These are phyloP conservation scores for Gossypium rotundifolium DNA, from an alignment of 345 rosid species.

Conservation along the genomic window DNA sequence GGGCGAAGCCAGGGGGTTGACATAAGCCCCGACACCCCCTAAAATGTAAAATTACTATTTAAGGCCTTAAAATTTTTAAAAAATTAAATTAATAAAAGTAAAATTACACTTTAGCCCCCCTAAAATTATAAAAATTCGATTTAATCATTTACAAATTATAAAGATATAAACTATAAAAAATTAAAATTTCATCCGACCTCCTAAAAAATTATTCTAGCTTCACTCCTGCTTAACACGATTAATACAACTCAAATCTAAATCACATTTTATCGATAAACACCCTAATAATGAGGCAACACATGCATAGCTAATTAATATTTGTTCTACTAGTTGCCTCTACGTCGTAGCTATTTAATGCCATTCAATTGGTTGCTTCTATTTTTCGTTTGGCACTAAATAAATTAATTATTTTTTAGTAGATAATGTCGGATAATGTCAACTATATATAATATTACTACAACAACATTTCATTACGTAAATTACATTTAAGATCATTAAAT, in stretches of 20 bases:
- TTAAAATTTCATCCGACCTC: not conserved
- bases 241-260: fast-evolving
- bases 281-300: not conserved
- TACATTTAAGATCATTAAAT: too few species aligned
- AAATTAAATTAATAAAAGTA: too few species aligned
- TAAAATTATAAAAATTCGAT: too few species aligned
- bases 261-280: fast-evolving
- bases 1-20: too few species aligned
- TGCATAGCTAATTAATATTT: not conserved
- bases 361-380: not conserved
- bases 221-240: fast-evolving
- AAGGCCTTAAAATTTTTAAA: fast-evolving
- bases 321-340: too few species aligned
- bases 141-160: not conserved
- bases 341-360: too few species aligned
- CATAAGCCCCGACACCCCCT: too few species aligned
- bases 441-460: too few species aligned
- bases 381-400: not conserved
- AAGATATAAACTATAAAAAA: not conserved
- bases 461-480: too few species aligned
- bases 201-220: too few species aligned
- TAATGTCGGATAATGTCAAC: not conserved
- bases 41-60: too few species aligned
- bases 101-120: fast-evolving
- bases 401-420: not conserved